These are phyloP conservation scores for Triticum dicoccoides DNA, from an alignment of 176 grass and related monocot species.

Conservation along the genomic window DNA sequence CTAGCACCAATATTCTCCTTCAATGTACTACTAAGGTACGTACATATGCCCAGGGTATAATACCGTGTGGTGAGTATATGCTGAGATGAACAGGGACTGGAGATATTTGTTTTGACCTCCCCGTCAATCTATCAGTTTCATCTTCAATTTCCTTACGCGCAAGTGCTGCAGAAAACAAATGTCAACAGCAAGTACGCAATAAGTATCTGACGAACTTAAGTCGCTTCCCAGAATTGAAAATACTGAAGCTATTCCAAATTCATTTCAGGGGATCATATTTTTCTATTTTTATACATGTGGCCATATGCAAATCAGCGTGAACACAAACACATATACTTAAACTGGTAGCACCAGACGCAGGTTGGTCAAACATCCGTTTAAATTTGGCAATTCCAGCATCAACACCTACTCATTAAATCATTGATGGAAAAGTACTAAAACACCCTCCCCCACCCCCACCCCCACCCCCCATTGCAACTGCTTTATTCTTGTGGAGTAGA, in stretches of 20 bases:
- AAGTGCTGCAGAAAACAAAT: too few species aligned
- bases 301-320: neutral
- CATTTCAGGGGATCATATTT: neutral
- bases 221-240: neutral
- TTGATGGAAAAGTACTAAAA: too few species aligned
- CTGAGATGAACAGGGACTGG: conserved; percentile 91
- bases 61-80: conserved; percentile 87
- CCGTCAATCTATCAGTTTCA: conserved; percentile 78
- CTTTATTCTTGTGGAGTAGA: too few species aligned
- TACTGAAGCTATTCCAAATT: neutral
- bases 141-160: conserved; percentile 74
- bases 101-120: too few species aligned
- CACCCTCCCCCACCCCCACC: too few species aligned
- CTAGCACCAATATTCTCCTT: neutral
- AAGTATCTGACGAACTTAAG: neutral
- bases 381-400: too few species aligned
- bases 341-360: too few species aligned
- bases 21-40: neutral
- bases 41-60: neutral
- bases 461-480: too few species aligned
- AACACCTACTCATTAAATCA: too few species aligned
- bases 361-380: too few species aligned
- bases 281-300: neutral
- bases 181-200: neutral
- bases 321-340: too few species aligned